Evolutionary conservation across 1,284 basidiomycete genomes (phyloP).

Genomic region (Puccinia triticina): DNA sequence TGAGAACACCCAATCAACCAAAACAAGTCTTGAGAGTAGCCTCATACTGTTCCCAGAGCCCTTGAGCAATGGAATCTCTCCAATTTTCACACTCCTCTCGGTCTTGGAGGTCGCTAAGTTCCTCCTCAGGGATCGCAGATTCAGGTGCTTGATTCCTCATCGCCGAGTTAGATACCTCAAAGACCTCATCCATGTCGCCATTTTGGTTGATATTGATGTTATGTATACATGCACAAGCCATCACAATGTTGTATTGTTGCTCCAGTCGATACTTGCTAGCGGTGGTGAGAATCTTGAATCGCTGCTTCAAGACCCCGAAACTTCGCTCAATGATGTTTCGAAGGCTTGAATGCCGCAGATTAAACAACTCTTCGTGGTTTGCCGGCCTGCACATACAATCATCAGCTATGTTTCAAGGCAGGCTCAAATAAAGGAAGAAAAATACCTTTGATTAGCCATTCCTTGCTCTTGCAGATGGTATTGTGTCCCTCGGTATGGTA

Average conservation of each 20-base stretch:
- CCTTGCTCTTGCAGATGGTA: constrained; percentile 12
- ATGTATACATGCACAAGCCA: not conserved
- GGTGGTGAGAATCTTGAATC: not conserved
- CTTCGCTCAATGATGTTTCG: not conserved
- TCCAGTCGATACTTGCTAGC: not conserved
- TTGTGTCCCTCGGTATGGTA: not conserved
- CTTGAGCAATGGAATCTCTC: no score
- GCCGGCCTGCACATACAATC: not conserved
- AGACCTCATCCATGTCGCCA: not conserved
- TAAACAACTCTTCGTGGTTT: not conserved
- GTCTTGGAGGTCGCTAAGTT: no score
- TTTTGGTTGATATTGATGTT: not conserved
- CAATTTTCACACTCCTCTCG: no score
- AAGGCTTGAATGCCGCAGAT: no score
- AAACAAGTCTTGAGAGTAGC: no score
- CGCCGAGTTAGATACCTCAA: not conserved
- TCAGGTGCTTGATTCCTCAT: not conserved
- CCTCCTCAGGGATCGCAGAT: not conserved
- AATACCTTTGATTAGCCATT: not conserved
- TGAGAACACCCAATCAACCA: no score
- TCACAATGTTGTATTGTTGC: not conserved
- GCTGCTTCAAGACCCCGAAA: constrained; percentile 10
- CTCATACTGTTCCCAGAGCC: no score
- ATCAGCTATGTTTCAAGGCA: not conserved
- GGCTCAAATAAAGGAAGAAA: not conserved